A percentile compares a stretch with the other conserved stretches of the same genome.
These are phyloP conservation scores for Macrolepiota fuliginosa DNA, from an alignment of 768 basidiomycete species.

Conservation along the genomic window DNA sequence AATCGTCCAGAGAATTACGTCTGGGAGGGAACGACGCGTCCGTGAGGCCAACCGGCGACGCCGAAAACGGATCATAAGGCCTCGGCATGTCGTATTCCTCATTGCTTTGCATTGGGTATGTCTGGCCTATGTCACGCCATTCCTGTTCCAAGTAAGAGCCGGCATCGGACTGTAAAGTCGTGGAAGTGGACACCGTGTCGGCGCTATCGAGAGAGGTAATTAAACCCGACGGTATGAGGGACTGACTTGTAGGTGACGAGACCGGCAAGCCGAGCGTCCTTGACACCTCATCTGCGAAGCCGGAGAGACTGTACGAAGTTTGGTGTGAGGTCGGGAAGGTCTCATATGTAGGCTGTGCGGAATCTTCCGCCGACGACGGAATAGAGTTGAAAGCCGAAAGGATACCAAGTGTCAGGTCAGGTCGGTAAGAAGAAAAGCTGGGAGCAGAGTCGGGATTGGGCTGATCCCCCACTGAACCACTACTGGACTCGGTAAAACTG, in stretches of 20 bases:
- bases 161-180: constrained; percentile 37
- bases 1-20: background rate
- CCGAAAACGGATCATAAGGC: constrained; percentile 1
- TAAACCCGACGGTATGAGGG: constrained; percentile 16
- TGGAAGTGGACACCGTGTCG: constrained; percentile 18
- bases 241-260: constrained; percentile 10
- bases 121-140: constrained; percentile 35
- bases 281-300: constrained; percentile 29
- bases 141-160: constrained; percentile 51
- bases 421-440: background rate
- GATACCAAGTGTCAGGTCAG: background rate
- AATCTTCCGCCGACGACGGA: background rate
- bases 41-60: background rate
- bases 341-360: background rate
- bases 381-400: background rate
- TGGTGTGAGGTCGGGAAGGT: background rate
- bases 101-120: constrained; percentile 11
- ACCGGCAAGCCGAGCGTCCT: constrained; percentile 38
- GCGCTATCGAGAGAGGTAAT: constrained; percentile 13
- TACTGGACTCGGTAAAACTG: background rate
- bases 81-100: background rate
- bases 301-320: background rate
- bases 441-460: background rate
- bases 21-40: background rate
- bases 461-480: background rate